Evolutionary conservation across 495 filamentous ascomycete species (phyloP), one percentile per base, ranked within the genome.

Genomic region (Sporormia fimetaria): DNA sequence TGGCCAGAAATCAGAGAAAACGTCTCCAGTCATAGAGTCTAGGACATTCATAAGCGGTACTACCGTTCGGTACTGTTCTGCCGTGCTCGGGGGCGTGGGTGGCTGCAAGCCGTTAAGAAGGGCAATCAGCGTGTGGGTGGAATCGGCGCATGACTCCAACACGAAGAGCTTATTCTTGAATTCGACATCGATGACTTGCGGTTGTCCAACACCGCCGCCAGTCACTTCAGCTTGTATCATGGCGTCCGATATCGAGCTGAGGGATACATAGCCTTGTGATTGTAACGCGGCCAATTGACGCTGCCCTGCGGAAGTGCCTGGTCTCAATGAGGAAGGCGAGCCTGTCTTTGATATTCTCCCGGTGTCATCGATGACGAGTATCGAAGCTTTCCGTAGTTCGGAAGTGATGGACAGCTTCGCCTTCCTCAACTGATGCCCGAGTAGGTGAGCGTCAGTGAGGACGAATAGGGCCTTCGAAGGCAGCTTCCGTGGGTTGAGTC

Each of bases 61-160:
- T 17, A 93, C 74, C 2, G 88, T 96, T 27, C 80, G 74, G 57
- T 95, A 99, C 55, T 88, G 88, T 40, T 75, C 69, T 38, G 80
- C 76, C 32, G 79, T 80, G 51, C 73, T 83, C 6, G 87, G 86
- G 0, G 84, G 78, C 5, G 73, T 73, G 2, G 92, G 90, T 16
- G 87, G 90, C 8, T 75, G 75, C 3, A 99, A 69, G 0, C 79
- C 87, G 54, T 83, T 85, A 27, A 90, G 57, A 42, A 90, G 73
- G 11, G 69, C 75, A 35, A 92, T 77, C 2, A 99, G 71, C 0
- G 92, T 96, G 53, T 94, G 86, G 0, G 90, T 96, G 7, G 92
- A 96, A 60, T 99, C 92, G 11, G 92, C 90, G 56, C 92, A 96
- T 3, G 86, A 83, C 57, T 99, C 92, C 11, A 99, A 66, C 16